These are phyloP conservation scores for Tricholoma hemisulphureum DNA, from an alignment of 768 basidiomycete genomes.

Conservation along the genomic window DNA sequence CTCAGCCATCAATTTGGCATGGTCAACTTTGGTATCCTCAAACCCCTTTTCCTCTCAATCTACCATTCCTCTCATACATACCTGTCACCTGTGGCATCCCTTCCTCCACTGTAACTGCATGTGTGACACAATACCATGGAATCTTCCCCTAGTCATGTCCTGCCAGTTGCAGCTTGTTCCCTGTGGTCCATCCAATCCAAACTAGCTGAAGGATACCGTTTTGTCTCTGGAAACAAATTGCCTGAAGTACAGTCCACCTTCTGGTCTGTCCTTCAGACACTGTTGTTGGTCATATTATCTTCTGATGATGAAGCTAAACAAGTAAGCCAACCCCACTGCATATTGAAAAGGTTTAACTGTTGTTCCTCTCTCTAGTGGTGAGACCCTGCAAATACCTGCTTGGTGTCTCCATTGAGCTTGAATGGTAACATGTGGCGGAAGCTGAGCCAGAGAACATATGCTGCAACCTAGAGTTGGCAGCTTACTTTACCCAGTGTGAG, in stretches of 20 bases:
- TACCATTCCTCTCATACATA: slow-evolving; percentile 90
- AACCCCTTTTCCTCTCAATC: slow-evolving; percentile 79
- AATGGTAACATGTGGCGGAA: too few relatives aligned
- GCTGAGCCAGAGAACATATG: slow-evolving; percentile 81
- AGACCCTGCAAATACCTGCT: slow-evolving; percentile 89
- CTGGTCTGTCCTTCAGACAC: slow-evolving; percentile 70
- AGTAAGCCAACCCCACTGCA: too few relatives aligned
- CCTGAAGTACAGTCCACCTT: slow-evolving; percentile 77
- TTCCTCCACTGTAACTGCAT: slow-evolving; percentile 85
- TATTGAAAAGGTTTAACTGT: too few relatives aligned
- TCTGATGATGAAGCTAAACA: slow-evolving; percentile 85
- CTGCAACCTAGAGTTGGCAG: slow-evolving; percentile 89
- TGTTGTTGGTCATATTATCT: slow-evolving; percentile 79
- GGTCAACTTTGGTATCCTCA: slow-evolving; percentile 83
- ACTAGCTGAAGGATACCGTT: slow-evolving; percentile 80
- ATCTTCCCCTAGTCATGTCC: slow-evolving; percentile 70
- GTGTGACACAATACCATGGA: slow-evolving; percentile 82
- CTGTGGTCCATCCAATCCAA: slow-evolving; percentile 71
- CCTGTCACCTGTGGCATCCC: too few relatives aligned
- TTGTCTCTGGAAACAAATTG: slow-evolving; percentile 84
- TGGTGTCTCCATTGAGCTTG: slow-evolving; percentile 88
- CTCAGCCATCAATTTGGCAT: slow-evolving; percentile 91
- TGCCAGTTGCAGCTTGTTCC: slow-evolving; percentile 73
- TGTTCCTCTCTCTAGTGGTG: slow-evolving; percentile 62
- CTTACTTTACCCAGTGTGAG: slow-evolving; percentile 96